Evolutionary conservation across 257 asterid species (phyloP).

Genomic region (Capsicum pubescens): DNA sequence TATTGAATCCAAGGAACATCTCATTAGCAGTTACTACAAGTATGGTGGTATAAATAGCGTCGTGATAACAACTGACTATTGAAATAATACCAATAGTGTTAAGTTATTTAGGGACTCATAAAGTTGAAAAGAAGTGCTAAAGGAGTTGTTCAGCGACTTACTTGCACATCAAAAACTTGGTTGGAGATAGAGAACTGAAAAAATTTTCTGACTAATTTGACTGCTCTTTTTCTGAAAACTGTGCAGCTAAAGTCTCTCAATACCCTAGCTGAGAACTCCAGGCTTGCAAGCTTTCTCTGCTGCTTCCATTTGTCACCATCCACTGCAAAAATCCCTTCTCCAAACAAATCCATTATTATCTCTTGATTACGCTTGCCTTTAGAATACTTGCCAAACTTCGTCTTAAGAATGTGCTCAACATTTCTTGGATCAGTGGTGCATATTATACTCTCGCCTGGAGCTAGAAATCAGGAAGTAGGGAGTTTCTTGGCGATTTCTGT

Average conservation of each 20-base stretch:
- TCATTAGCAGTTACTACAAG: slow-evolving; percentile 67
- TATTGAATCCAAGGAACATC: slow-evolving; percentile 67
- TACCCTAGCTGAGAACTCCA: slow-evolving; percentile 69
- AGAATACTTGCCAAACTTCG: slow-evolving; percentile 52
- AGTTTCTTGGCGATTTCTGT: slow-evolving; percentile 43
- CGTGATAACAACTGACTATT: neutral
- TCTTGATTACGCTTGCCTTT: slow-evolving; percentile 59
- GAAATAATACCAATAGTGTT: neutral
- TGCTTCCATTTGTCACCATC: slow-evolving; percentile 79
- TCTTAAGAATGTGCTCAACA: slow-evolving; percentile 62
- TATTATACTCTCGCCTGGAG: slow-evolving; percentile 57
- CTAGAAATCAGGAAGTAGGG: slow-evolving; percentile 51
- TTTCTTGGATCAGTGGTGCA: slow-evolving; percentile 60
- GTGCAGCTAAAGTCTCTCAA: slow-evolving; percentile 72
- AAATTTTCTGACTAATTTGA: slow-evolving; percentile 48
- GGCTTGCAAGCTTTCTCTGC: slow-evolving; percentile 72
- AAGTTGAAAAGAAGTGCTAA: neutral
- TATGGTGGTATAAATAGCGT: neutral
- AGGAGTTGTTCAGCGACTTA: slow-evolving; percentile 26
- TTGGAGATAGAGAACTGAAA: slow-evolving; percentile 31
- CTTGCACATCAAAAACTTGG: slow-evolving; percentile 64
- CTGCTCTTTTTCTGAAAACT: slow-evolving; percentile 61
- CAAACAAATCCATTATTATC: slow-evolving; percentile 53
- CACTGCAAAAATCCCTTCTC: slow-evolving; percentile 65
- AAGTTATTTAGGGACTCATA: neutral